Conservation (phyloP, 208 protist genomes). For the Acanthamoeba castellanii region DNA sequence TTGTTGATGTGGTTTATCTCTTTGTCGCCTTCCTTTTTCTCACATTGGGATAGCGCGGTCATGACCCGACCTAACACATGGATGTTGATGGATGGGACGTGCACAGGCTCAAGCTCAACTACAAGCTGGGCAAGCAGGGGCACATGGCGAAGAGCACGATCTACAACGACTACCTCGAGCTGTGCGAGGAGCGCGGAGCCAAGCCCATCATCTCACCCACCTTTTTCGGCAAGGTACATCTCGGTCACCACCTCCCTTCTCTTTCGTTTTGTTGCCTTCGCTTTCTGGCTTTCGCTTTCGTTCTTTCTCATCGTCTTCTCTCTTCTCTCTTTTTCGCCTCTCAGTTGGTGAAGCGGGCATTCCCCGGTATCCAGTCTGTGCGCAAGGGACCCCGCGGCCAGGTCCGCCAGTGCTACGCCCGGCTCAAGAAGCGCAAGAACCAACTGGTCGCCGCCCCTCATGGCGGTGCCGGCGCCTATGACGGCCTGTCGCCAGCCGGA, state of each 20-base stretch:
- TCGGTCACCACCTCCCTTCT: neutral
- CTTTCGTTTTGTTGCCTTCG: neutral
- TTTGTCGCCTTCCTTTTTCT: too few species aligned
- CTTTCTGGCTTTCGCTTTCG: too few species aligned
- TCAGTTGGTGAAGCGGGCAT: slow-evolving; percentile 4
- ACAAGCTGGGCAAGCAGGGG: slow-evolving; percentile 22
- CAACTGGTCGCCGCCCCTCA: neutral
- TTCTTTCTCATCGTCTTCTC: too few species aligned
- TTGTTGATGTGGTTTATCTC: too few species aligned
- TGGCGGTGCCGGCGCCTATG: too few species aligned
- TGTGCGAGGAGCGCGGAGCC: neutral
- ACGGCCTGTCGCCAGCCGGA: too few species aligned
- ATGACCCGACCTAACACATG: neutral
- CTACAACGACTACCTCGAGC: slow-evolving; percentile 20
- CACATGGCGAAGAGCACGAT: slow-evolving; percentile 26
- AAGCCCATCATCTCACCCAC: slow-evolving; percentile 26
- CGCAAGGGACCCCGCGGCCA: slow-evolving; percentile 1
- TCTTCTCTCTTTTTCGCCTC: too few species aligned
- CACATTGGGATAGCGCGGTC: too few species aligned
- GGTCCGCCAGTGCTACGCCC: slow-evolving; percentile 22
- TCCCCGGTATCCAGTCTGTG: neutral
- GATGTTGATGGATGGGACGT: neutral
- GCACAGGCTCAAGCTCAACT: neutral
- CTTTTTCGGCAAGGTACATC: neutral
- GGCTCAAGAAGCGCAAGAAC: slow-evolving; percentile 2